Evolutionary conservation across 371 early-diverging fungal genomes (phyloP).

Genomic region (Mucor sp.): DNA sequence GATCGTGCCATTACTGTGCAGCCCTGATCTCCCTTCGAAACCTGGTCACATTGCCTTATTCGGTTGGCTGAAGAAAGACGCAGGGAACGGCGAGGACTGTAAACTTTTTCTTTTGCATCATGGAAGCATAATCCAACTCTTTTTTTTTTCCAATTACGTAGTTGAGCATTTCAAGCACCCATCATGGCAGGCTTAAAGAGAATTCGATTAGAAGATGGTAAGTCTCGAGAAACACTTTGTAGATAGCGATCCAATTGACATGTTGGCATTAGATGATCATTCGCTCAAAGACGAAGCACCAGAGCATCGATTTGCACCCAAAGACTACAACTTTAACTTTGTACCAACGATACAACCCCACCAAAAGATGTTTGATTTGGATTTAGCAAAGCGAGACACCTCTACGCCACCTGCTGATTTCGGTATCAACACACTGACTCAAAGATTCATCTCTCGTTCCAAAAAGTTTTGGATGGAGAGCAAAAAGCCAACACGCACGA

Average conservation of each 20-base stretch:
- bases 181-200: background rate
- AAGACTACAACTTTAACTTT: constrained; percentile 24
- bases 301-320: constrained; percentile 3
- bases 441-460: background rate
- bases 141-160: background rate
- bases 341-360: constrained; percentile 19
- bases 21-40: background rate
- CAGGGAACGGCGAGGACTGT: background rate
- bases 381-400: constrained; percentile 6
- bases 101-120: background rate
- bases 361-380: constrained; percentile 24
- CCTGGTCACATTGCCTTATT: constrained; percentile 1
- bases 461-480: constrained; percentile 1
- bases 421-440: background rate
- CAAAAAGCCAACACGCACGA: background rate
- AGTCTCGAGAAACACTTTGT: background rate
- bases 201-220: constrained; percentile 1
- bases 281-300: background rate
- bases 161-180: background rate
- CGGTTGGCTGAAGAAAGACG: background rate
- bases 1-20: background rate
- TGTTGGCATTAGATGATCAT: background rate
- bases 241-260: background rate
- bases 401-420: constrained; percentile 6
- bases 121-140: background rate